These are phyloP conservation scores for Solanum gandarillasii DNA, from an alignment of 257 asterid genomes.

Conservation along the genomic window DNA sequence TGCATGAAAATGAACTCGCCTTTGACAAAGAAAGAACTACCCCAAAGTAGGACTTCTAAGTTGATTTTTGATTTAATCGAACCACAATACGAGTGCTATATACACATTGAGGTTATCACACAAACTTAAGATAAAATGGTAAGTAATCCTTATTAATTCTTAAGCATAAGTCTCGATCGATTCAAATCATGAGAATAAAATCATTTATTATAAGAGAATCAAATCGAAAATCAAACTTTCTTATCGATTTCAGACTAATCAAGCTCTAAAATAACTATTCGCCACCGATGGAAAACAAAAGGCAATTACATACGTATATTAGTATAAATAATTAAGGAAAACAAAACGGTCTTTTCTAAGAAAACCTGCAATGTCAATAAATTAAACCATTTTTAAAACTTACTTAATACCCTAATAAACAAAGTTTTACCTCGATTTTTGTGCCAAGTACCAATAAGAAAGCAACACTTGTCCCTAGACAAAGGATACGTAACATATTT, in stretches of 20 bases:
- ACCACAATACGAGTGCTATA: fast-evolving
- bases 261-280: background rate
- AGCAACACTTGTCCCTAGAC: slow-evolving; percentile 17
- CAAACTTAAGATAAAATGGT: background rate
- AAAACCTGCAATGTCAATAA: slow-evolving; percentile 22
- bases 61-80: background rate
- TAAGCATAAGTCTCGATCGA: background rate
- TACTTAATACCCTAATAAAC: background rate
- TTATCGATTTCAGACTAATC: background rate
- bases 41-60: background rate
- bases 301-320: slow-evolving; percentile 3
- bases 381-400: slow-evolving; percentile 5
- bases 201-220: background rate
- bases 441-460: slow-evolving; percentile 19
- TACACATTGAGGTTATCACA: background rate
- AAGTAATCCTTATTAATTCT: background rate
- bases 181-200: background rate
- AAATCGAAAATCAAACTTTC: fast-evolving
- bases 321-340: background rate
- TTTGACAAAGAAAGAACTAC: background rate
- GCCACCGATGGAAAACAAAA: background rate
- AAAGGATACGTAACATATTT: background rate
- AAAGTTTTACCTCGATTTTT: slow-evolving; percentile 15
- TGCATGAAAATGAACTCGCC: background rate
- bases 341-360: background rate